A percentile compares a stretch with the other conserved stretches of the same genome.
phyloP scores from a whole-genome alignment of 176 grass and related monocot genomes.

The Chrysopogon serrulatus region DNA sequence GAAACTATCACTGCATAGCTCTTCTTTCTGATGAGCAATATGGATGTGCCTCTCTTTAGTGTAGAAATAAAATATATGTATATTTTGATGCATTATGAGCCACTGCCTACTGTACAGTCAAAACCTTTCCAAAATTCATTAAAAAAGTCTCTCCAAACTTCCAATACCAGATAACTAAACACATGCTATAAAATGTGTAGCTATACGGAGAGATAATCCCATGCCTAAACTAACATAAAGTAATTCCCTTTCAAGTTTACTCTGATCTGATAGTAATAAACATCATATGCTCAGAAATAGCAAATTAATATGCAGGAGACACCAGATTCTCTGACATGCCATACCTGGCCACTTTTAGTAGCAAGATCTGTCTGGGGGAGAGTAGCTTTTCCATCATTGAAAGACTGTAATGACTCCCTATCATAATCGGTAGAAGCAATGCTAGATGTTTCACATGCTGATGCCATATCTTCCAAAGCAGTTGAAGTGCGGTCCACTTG shows the following conservation, averaged over 20 bases:
- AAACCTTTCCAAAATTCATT: background rate
- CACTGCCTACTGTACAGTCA: background rate
- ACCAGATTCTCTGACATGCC: background rate
- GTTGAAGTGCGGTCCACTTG: slow-evolving; percentile 3
- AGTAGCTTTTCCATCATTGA: slow-evolving; percentile 41
- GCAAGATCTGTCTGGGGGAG: background rate
- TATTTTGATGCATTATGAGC: background rate
- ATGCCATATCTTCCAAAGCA: slow-evolving; percentile 31
- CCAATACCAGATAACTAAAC: slow-evolving; percentile 7
- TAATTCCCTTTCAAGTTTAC: background rate
- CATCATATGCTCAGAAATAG: slow-evolving; percentile 3
- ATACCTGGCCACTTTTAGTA: slow-evolving; percentile 45
- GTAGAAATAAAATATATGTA: background rate
- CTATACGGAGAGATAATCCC: background rate
- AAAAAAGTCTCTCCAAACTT: background rate
- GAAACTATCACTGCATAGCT: slow-evolving; percentile 1
- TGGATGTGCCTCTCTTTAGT: background rate
- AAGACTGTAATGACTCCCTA: slow-evolving; percentile 37
- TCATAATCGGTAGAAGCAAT: slow-evolving; percentile 49
- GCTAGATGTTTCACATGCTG: slow-evolving; percentile 48
- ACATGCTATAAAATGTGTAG: background rate
- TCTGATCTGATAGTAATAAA: background rate
- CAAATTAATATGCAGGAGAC: slow-evolving; percentile 9
- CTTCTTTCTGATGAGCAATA: slow-evolving; percentile 10
- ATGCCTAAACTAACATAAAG: background rate